Conservation (phyloP, 2,329 filamentous ascomycete genomes). For the Aspergillus intermedius region DNA sequence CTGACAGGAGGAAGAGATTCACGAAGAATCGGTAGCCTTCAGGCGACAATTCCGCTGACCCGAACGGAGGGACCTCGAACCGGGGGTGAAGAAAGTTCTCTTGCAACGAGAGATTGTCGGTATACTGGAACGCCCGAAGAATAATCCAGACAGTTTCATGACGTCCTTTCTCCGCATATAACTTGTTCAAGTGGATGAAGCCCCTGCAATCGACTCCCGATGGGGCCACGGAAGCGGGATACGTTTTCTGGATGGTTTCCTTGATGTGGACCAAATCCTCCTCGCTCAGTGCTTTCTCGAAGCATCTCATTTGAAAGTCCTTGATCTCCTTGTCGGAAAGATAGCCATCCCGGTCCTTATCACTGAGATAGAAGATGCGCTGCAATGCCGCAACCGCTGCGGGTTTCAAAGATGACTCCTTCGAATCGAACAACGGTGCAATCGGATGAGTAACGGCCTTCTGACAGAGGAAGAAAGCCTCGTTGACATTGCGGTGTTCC, state of each 20-base stretch:
- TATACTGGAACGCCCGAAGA: constrained; percentile 88
- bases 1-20: constrained; percentile 87
- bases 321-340: constrained; percentile 85
- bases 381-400: constrained; percentile 79
- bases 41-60: constrained; percentile 88
- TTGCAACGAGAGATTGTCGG: constrained; percentile 85
- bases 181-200: constrained; percentile 85
- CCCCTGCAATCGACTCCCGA: constrained; percentile 74
- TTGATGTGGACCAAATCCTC: constrained; percentile 91
- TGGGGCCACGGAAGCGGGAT: constrained; percentile 56
- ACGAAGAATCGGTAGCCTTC: constrained; percentile 96
- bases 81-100: constrained; percentile 88
- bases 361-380: constrained; percentile 90
- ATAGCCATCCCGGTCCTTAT: constrained; percentile 92
- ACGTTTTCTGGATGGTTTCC: constrained; percentile 65
- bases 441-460: constrained; percentile 97
- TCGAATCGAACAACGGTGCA: constrained; percentile 92
- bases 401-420: constrained; percentile 81
- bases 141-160: constrained; percentile 99
- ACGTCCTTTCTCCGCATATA: constrained; percentile 93
- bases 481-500: constrained; percentile 89
- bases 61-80: constrained; percentile 86
- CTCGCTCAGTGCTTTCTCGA: constrained; percentile 73
- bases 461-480: constrained; percentile 95
- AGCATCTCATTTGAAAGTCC: constrained; percentile 85